phyloP scores from a whole-genome alignment of 306 rosid species.

The Rosa multiflora region DNA sequence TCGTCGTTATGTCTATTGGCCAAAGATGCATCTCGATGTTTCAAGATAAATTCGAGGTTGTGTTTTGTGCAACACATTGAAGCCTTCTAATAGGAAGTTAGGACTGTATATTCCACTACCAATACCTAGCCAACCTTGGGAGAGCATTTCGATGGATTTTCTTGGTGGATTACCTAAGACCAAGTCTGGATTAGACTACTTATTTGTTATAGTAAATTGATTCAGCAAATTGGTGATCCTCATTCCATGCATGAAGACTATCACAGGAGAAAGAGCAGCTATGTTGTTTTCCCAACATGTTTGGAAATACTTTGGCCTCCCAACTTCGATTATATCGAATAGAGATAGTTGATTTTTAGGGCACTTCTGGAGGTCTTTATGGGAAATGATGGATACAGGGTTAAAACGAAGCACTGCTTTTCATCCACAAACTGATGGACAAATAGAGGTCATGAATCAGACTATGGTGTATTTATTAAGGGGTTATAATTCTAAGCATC shows the following conservation, averaged over 20 bases:
- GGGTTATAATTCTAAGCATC: conserved; percentile 7
- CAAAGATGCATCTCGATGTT: background rate
- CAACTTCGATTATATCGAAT: background rate
- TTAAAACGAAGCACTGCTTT: background rate
- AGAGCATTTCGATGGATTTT: conserved; percentile 9
- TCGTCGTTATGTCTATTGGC: background rate
- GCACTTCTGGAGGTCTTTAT: background rate
- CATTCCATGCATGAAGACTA: background rate
- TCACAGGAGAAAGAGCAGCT: background rate
- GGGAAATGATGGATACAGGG: background rate
- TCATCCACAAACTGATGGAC: conserved; percentile 2
- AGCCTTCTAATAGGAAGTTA: conserved; percentile 1
- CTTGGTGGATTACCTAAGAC: background rate
- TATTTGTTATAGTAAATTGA: conserved; percentile 5
- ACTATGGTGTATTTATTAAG: background rate
- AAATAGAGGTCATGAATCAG: background rate
- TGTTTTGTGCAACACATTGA: background rate
- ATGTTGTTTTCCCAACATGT: background rate
- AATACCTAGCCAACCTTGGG: conserved; percentile 9
- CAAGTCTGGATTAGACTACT: background rate
- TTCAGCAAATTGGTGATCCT: conserved; percentile 10
- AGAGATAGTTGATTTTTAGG: background rate
- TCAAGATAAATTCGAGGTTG: background rate
- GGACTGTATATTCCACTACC: conserved; percentile 6
- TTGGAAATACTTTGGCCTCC: background rate